Evolutionary conservation across 352 stramenopile genomes (phyloP).

Genomic region (Peronosclerospora sorghi): DNA sequence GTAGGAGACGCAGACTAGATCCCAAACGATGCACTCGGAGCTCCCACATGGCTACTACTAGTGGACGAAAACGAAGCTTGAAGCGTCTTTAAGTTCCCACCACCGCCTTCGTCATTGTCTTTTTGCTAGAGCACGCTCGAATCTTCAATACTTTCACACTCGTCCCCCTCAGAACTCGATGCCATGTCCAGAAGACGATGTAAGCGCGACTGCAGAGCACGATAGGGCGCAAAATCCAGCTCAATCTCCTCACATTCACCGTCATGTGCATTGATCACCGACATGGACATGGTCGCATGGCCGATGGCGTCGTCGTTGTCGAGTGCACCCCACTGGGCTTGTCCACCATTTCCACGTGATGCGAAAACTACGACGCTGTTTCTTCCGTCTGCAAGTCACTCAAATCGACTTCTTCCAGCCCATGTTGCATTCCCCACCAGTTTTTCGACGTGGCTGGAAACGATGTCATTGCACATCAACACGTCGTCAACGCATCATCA

Average conservation of each 20-base stretch:
- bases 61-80: conserved; percentile 49
- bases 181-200: conserved; percentile 61
- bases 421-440: conserved; percentile 54
- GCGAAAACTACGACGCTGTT: conserved; percentile 57
- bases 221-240: conserved; percentile 68
- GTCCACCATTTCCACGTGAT: conserved; percentile 44
- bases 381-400: conserved; percentile 72
- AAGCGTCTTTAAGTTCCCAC: conserved; percentile 15
- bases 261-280: conserved; percentile 57
- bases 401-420: conserved; percentile 42
- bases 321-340: conserved; percentile 13
- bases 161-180: conserved; percentile 32
- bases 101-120: conserved; percentile 1
- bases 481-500: conserved; percentile 23
- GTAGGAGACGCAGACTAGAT: conserved; percentile 40
- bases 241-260: conserved; percentile 71
- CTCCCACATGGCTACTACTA: conserved; percentile 33
- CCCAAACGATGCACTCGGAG: conserved; percentile 31
- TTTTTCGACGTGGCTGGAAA: conserved; percentile 63
- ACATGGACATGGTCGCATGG: conserved; percentile 64
- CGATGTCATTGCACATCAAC: conserved; percentile 31
- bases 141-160: conserved; percentile 8
- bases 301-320: conserved; percentile 23
- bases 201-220: conserved; percentile 63
- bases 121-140: background rate